phyloP scores from a whole-genome alignment of 306 rosid genomes.

The Vicia sativa region DNA sequence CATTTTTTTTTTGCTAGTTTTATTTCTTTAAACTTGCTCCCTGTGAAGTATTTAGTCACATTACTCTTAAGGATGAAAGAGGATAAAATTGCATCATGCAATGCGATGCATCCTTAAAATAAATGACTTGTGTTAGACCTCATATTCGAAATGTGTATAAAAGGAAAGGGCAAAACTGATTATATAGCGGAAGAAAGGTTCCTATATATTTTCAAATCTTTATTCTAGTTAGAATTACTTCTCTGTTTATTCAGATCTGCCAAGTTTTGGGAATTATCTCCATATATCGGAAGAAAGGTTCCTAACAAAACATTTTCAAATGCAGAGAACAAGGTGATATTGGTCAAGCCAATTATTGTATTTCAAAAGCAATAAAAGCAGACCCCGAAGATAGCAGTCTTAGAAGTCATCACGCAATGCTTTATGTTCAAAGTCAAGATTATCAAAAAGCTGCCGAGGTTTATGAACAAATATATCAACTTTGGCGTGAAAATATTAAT shows the following conservation, averaged over 20 bases:
- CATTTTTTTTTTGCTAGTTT: constrained; percentile 31
- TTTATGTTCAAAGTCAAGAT: constrained; percentile 69
- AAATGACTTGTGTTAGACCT: constrained; percentile 8
- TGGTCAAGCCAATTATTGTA: constrained; percentile 71
- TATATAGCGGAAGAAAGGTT: too few species aligned
- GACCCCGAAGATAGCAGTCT: constrained; percentile 64
- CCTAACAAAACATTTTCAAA: constrained; percentile 6
- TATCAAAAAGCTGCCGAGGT: constrained; percentile 77
- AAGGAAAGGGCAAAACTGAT: too few species aligned
- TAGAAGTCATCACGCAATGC: constrained; percentile 63
- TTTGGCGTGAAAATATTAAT: constrained; percentile 65
- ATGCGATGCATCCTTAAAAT: constrained; percentile 14
- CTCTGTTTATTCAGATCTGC: too few species aligned
- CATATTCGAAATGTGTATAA: too few species aligned
- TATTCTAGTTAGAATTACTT: too few species aligned
- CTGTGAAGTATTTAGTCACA: constrained; percentile 27
- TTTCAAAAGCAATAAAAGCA: constrained; percentile 83
- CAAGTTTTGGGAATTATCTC: too few species aligned
- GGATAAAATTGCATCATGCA: constrained; percentile 7
- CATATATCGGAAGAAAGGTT: too few species aligned
- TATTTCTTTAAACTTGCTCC: constrained; percentile 34
- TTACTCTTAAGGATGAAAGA: constrained; percentile 11
- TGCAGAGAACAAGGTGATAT: constrained; percentile 64
- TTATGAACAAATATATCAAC: constrained; percentile 67
- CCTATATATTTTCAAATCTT: too few species aligned